Percentiles rank a stretch among this genome's conserved stretches.
phyloP scores from a whole-genome alignment of 1,139 yeast species.

The Waltiozyma sp. region DNA sequence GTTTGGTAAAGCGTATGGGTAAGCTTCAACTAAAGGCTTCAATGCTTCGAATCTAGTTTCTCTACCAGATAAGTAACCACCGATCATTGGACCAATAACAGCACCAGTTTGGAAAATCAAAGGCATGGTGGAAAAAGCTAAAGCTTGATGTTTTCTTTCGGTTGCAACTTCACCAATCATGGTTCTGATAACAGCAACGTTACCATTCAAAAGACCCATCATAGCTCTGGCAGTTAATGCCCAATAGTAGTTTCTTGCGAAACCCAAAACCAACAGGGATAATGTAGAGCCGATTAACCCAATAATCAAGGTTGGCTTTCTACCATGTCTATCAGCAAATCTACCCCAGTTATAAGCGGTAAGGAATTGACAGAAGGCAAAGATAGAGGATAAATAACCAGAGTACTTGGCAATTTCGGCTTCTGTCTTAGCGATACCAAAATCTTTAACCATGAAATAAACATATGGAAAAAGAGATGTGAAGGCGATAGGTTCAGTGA shows the following conservation, averaged over 20 bases:
- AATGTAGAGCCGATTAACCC: constrained; percentile 42
- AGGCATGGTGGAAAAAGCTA: constrained; percentile 52
- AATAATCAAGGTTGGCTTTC: constrained; percentile 41
- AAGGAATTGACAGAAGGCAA: constrained; percentile 42
- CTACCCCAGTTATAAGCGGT: constrained; percentile 52
- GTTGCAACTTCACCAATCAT: constrained; percentile 48
- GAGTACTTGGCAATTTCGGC: constrained; percentile 45
- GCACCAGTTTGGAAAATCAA: constrained; percentile 48
- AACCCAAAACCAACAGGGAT: constrained; percentile 41
- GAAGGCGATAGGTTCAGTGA: constrained; percentile 54
- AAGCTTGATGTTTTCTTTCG: constrained; percentile 46
- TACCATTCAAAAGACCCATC: constrained; percentile 51
- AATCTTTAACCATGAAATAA: constrained; percentile 52
- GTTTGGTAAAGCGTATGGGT: constrained; percentile 55
- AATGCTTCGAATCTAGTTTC: constrained; percentile 13
- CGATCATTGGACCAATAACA: constrained; percentile 50
- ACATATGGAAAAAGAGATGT: constrained; percentile 56
- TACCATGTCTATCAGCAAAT: constrained; percentile 42
- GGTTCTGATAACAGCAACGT: constrained; percentile 50
- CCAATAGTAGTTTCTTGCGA: constrained; percentile 36
- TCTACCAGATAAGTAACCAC: constrained; percentile 31
- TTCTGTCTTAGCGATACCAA: constrained; percentile 39
- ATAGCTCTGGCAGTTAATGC: constrained; percentile 42
- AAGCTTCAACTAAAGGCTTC: constrained; percentile 25
- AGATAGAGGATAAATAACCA: constrained; percentile 46